Base-by-base conservation (phyloP, 805 yeast species). In the Ascoidea tarda region DNA sequence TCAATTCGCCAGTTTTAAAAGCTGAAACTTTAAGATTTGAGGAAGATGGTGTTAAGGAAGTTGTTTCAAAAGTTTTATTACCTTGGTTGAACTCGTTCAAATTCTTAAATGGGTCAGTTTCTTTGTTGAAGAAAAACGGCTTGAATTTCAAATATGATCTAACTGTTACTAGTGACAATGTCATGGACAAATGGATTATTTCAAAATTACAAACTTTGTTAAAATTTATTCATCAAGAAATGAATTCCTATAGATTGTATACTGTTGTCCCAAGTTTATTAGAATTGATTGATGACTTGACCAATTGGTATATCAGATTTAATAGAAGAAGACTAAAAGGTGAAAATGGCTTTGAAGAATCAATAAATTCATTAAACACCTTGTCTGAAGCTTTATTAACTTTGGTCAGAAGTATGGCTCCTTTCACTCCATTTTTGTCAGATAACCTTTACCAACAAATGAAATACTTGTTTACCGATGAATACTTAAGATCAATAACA, bases 81-180 rank as follows among this genome's bases (percentile, higher is more conserved):
- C 99, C 99, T 62, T 95, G 98, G 99, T 93, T 91, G 89, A 93
- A 93, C 74, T 87, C 97, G 33, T 91, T 75, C 78, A 93, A 91
- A 70, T 93, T 93, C 75, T 84, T 90, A 74, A 96, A 90, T 64
- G 97, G 93, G 60, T 96, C 95, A 63, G 85, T 90, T 59, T 86
- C 87, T 32, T 71, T 93, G 52, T 77, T 86, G 66, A 81, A 84
- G 71, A 93, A 91, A 73, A 77, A 83, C 50, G 77, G 77, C 52
- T 65, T 77, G 56, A 87, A 81, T 51, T 93, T 86, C 74, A 73
- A 76, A 60, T 90, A 81, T 69, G 84, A 90, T 62, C 77, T 84
- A 33, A 56, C 68, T 4, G 69, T 82, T 55, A 69, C 68, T 53
- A 83, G 95, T 51, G 81, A 76, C 48, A 93, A 93, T 63, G 96